A percentile compares a stretch with the other conserved stretches of the same genome.
Evolutionary conservation across 352 stramenopile genomes (phyloP).

Genomic region (Poterioochromonas sp.): DNA sequence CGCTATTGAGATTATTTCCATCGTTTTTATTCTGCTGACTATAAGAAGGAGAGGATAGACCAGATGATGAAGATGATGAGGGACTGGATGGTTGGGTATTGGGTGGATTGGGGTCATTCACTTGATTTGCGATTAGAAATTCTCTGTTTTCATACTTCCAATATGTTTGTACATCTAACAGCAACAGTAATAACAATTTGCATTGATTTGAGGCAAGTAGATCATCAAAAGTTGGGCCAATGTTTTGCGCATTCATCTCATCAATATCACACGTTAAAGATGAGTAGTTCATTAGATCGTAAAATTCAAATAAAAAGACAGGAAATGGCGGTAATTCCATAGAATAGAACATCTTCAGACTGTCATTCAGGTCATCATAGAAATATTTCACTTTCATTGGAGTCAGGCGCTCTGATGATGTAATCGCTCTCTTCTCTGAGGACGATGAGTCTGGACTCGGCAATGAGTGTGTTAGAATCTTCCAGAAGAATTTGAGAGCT

Average conservation of each 20-base stretch:
- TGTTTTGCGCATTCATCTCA: background rate
- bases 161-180: conserved; percentile 6
- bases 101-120: no score
- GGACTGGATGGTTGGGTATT: no score
- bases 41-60: no score
- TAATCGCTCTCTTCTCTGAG: no score
- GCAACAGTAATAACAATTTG: background rate
- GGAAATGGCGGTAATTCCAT: background rate
- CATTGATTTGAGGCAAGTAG: background rate
- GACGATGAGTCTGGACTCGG: no score
- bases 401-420: background rate
- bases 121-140: no score
- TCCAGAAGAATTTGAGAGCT: conserved; percentile 4
- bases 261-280: no score
- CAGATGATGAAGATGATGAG: no score
- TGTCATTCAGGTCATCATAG: background rate
- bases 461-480: background rate
- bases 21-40: no score
- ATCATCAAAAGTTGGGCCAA: background rate
- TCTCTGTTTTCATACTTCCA: conserved; percentile 6
- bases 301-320: background rate
- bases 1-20: no score
- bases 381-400: conserved; percentile 6
- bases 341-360: background rate
- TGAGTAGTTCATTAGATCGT: background rate